A percentile compares a stretch with the other conserved stretches of the same genome.
These are phyloP conservation scores for Alternaria sp. DNA, from an alignment of 2,329 filamentous ascomycete genomes.

Conservation along the genomic window DNA sequence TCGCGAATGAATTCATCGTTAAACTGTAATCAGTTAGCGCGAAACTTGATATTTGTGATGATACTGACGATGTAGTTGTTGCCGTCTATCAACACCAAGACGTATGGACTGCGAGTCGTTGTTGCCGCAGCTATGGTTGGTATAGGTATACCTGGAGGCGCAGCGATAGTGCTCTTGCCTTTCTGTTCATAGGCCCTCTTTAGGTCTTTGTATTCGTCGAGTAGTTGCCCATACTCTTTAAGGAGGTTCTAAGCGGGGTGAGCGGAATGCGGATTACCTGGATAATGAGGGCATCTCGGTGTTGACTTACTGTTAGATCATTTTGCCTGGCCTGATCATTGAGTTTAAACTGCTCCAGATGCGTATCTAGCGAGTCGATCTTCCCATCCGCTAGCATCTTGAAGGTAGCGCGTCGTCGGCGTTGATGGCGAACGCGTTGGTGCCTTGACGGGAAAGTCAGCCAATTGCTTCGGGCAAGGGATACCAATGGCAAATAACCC, in stretches of 20 bases:
- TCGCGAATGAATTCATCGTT: slow-evolving; percentile 57
- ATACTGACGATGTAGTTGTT: slow-evolving; percentile 60
- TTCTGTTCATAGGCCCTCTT: slow-evolving; percentile 65
- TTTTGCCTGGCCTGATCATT: slow-evolving; percentile 27
- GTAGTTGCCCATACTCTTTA: slow-evolving; percentile 52
- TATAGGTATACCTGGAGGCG: slow-evolving; percentile 35
- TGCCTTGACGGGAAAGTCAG: neutral
- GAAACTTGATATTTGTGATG: neutral
- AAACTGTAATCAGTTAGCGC: slow-evolving; percentile 44
- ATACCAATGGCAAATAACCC: neutral
- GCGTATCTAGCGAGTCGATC: slow-evolving; percentile 36
- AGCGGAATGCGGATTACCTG: slow-evolving; percentile 3
- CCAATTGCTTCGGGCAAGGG: neutral
- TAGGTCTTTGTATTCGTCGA: slow-evolving; percentile 62
- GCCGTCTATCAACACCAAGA: slow-evolving; percentile 66
- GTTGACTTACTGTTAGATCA: slow-evolving; percentile 20
- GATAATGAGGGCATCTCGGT: neutral
- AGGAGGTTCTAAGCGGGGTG: slow-evolving; percentile 39
- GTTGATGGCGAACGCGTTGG: neutral
- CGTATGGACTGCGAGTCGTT: slow-evolving; percentile 60
- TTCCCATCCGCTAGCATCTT: slow-evolving; percentile 34
- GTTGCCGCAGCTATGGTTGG: slow-evolving; percentile 31
- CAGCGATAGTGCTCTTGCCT: slow-evolving; percentile 53
- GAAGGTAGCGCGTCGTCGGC: slow-evolving; percentile 1
- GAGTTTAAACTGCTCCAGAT: slow-evolving; percentile 35